A percentile compares a stretch with the other conserved stretches of the same genome.
These are phyloP conservation scores for Yarrowia phangngaensis DNA, from an alignment of 805 yeast species.

Conservation along the genomic window DNA sequence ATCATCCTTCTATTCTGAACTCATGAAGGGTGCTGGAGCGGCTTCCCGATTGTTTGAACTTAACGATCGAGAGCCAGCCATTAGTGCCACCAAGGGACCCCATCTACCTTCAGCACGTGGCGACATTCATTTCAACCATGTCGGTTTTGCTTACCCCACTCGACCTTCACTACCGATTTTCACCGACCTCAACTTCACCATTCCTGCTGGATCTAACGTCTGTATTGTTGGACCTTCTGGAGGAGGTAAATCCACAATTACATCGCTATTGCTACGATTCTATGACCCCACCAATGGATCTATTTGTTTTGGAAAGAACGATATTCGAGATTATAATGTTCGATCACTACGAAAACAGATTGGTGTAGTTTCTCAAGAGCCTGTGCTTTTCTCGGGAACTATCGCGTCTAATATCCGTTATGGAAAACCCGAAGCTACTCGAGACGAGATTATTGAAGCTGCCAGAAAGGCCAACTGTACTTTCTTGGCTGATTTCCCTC, in stretches of 20 bases:
- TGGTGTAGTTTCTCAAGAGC: slow-evolving; percentile 94
- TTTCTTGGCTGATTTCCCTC: slow-evolving; percentile 73
- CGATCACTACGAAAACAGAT: slow-evolving; percentile 67
- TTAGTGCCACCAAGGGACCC: slow-evolving; percentile 61
- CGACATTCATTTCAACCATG: slow-evolving; percentile 56
- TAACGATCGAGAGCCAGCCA: slow-evolving; percentile 69
- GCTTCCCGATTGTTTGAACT: slow-evolving; percentile 87
- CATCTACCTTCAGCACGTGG: slow-evolving; percentile 33
- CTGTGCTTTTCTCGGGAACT: slow-evolving; percentile 81
- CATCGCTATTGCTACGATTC: slow-evolving; percentile 73
- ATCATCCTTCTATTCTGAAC: slow-evolving; percentile 85
- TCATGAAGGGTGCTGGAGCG: slow-evolving; percentile 97
- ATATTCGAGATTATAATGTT: slow-evolving; percentile 61
- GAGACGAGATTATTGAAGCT: slow-evolving; percentile 54
- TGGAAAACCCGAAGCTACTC: slow-evolving; percentile 58
- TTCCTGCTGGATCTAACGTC: slow-evolving; percentile 77
- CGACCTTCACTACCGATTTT: slow-evolving; percentile 70
- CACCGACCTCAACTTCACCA: slow-evolving; percentile 52
- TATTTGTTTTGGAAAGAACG: slow-evolving; percentile 60
- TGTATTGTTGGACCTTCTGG: slow-evolving; percentile 98
- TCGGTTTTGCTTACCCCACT: slow-evolving; percentile 78
- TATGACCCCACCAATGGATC: slow-evolving; percentile 72
- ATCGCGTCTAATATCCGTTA: slow-evolving; percentile 78
- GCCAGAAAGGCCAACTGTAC: slow-evolving; percentile 75
- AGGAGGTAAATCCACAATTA: slow-evolving; percentile 87